Evolutionary conservation across 2,329 filamentous ascomycete species (phyloP), one percentile per base, ranked within the genome.

Genomic region (Fusarium paranaense): DNA sequence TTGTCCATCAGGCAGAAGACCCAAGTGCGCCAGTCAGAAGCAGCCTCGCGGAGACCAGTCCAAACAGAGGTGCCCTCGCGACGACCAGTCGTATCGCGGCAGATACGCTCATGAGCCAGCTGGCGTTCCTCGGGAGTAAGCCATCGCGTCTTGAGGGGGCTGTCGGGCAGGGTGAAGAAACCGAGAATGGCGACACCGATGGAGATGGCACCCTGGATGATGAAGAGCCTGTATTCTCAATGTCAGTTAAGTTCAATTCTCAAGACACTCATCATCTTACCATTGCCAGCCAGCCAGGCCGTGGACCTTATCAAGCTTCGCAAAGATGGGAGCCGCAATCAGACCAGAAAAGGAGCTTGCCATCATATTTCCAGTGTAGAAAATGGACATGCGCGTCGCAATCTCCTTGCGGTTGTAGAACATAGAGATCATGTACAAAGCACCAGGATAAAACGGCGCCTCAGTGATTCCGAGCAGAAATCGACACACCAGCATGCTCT

Each of bases 361-460:
- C 10, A 82, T 66, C 18, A 83, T 78, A 18, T 81, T 82, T 2
- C 83, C 84, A 0, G 85, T 81, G 68, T 87, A 87, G 2, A 87
- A 79, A 64, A 87, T 83, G 2, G 85, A 83, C 10, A 86, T 83
- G 47, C 85, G 80, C 2, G 82, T 78, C n/a, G 83, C 80, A 30
- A 87, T 75, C 72, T 86, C 84, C 73, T 88, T 86, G 35, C 87
- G 82, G 3, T 87, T 89, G 78, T 90, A 90, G 80, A 87, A 90
- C 40, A 87, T 85, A 2, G 85, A 86, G 5, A 90, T 81, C 61
- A 89, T 83, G 60, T 81, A 82, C 2, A 82, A 66, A 9, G 78
- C 81, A 52, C 82, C 81, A 0, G 80, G 80, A 16, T 82, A 84
- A 27, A 84, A 82, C 1, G 84, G 83, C 2, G 84, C 84, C 66